These are phyloP conservation scores for Astragalus membranaceus DNA, from an alignment of 306 rosid genomes.

Conservation along the genomic window DNA sequence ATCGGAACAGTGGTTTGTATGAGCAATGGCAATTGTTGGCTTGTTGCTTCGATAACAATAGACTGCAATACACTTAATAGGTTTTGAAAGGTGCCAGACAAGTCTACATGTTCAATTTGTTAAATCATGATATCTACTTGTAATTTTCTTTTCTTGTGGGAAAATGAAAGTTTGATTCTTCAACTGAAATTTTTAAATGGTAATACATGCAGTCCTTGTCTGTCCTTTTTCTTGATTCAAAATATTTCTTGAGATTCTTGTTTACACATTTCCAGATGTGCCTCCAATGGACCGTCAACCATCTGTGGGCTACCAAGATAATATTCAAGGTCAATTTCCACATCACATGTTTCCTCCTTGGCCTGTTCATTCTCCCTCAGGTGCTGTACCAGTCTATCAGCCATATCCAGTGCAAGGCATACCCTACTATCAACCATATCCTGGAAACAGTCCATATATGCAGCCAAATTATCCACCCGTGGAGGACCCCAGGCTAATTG, in stretches of 20 bases:
- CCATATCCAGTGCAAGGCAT: slow-evolving; percentile 93
- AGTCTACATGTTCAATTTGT: background rate
- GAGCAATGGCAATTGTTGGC: background rate
- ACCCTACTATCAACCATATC: slow-evolving; percentile 80
- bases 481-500: slow-evolving; percentile 55
- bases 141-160: background rate
- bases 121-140: background rate
- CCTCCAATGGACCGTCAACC: slow-evolving; percentile 52
- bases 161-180: background rate
- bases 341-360: slow-evolving; percentile 84
- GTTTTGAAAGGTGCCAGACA: background rate
- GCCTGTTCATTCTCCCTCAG: slow-evolving; percentile 89
- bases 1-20: background rate
- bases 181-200: background rate
- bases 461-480: slow-evolving; percentile 65
- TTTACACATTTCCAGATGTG: slow-evolving; percentile 50
- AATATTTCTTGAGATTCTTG: slow-evolving; percentile 22
- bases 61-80: background rate
- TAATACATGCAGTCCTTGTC: background rate
- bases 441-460: slow-evolving; percentile 61
- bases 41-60: background rate
- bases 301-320: slow-evolving; percentile 53
- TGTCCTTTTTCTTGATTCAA: slow-evolving; percentile 4
- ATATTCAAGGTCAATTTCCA: slow-evolving; percentile 86
- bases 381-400: slow-evolving; percentile 57